These are phyloP conservation scores for Solanum corneliomulleri DNA, from an alignment of 257 asterid species.

Conservation along the genomic window DNA sequence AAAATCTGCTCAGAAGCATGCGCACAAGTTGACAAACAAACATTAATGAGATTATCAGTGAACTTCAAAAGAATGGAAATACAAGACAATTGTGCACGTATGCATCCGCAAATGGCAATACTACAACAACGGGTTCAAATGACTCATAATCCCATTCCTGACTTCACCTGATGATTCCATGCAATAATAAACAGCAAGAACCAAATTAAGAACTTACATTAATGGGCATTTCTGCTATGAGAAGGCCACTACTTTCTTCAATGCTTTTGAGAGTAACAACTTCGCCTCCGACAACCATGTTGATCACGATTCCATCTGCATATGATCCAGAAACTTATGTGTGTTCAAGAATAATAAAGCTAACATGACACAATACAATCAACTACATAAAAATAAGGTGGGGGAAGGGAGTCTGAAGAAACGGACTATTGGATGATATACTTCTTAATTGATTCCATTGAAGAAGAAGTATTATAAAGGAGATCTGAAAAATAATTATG, in stretches of 20 bases:
- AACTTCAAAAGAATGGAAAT: neutral
- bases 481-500: neutral
- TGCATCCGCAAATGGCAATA: neutral
- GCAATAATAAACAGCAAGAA: neutral
- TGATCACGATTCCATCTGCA: constrained; percentile 85
- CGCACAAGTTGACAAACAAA: constrained; percentile 1
- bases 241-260: constrained; percentile 75
- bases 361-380: neutral
- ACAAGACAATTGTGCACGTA: neutral
- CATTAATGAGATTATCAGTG: neutral
- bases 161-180: neutral
- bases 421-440: neutral
- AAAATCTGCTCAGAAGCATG: constrained; percentile 48
- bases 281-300: constrained; percentile 96
- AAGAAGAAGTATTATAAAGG: neutral
- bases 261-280: constrained; percentile 69
- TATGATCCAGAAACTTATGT: neutral
- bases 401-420: neutral
- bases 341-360: neutral
- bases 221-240: constrained; percentile 90
- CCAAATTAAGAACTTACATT: constrained; percentile 37
- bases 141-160: neutral
- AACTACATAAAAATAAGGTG: neutral
- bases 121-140: neutral
- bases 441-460: neutral